Percentiles rank a stretch among this genome's conserved stretches.
phyloP scores from a whole-genome alignment of 148 eudicot species.

The Chenopodium quinoa region DNA sequence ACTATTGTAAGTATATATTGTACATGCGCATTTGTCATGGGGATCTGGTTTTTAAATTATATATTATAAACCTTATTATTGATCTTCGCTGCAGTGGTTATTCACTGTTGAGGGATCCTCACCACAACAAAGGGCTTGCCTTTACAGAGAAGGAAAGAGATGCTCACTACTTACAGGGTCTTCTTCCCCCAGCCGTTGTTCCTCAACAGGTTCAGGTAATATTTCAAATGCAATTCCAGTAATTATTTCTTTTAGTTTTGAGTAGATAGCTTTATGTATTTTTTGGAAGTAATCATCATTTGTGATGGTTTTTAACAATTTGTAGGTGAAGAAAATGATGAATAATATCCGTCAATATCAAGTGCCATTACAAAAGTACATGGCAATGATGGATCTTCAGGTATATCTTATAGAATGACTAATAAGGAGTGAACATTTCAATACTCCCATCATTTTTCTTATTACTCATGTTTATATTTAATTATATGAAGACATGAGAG shows the following conservation, averaged over 20 bases:
- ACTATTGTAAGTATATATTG: neutral
- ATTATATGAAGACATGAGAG: neutral
- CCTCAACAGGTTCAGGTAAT: conserved; percentile 78
- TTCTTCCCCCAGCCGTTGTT: conserved; percentile 84
- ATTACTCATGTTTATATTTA: neutral
- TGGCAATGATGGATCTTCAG: conserved; percentile 99
- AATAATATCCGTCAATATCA: conserved; percentile 82
- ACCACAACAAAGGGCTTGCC: conserved; percentile 89
- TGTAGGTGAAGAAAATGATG: conserved; percentile 88
- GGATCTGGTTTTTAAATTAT: neutral
- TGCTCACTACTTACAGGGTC: conserved; percentile 88
- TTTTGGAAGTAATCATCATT: neutral
- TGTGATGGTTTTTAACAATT: conserved; percentile 11
- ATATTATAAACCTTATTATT: neutral
- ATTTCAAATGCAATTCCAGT: neutral
- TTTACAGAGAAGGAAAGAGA: conserved; percentile 89
- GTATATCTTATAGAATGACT: conserved; percentile 28
- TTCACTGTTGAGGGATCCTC: conserved; percentile 90
- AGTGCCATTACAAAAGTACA: conserved; percentile 83
- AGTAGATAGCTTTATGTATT: neutral
- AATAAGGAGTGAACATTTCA: too few species aligned
- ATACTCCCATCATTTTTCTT: neutral
- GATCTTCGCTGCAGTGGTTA: conserved; percentile 67
- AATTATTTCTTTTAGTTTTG: neutral
- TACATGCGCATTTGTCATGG: neutral